Base-by-base conservation (phyloP, 2,329 filamentous ascomycete species). In the Penicillium hesseltinei region DNA sequence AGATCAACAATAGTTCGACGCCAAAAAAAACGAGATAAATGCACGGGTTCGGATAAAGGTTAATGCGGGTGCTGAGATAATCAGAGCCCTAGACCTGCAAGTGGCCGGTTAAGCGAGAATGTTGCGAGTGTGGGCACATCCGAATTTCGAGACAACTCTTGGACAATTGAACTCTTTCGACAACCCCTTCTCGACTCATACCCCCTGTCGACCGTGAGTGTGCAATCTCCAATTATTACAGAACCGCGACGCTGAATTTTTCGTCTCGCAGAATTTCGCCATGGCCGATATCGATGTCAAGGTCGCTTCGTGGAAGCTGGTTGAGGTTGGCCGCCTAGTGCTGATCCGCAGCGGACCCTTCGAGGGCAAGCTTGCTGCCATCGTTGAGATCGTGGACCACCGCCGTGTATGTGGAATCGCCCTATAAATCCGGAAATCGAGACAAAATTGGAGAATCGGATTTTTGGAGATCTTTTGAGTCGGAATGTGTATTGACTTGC, bases 321-420 rank as follows among this genome's bases (percentile, higher is more conserved):
- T 99, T 80, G 92, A 99, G 88, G 91, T 97, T 81, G 94, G 94
- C 88, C 92, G 94, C 79, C 88, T 99, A 77, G 89, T 96, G 79
- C 87, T 96, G 80, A 88, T 97, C 83, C 89, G 91, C 80, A 82
- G 85, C 77, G 89, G 92, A 76, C 87, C 88, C 73, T 90, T 82
- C 83, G 82, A 84, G 71, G 92, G 92, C 83, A 90, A 90, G 79
- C 87, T 97, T 73, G 95, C 92, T 75, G 84, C 88, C 74, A 93
- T 99, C 76, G 92, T 96, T 81, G 93, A 99, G 88, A 97, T 99
- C 81, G 94, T 99, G 83, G 94, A 99, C 84, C 93, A 99, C 89
- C 97, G 96, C 88, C 92, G 94, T 83, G 94, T 99, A 96, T 78
- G 94, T 77, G 54, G 56, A 55, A 48, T 49, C 44, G 35, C 58